A percentile compares a stretch with the other conserved stretches of the same genome.
Evolutionary conservation across 768 basidiomycete species (phyloP).

Genomic region (Mycena floridula): DNA sequence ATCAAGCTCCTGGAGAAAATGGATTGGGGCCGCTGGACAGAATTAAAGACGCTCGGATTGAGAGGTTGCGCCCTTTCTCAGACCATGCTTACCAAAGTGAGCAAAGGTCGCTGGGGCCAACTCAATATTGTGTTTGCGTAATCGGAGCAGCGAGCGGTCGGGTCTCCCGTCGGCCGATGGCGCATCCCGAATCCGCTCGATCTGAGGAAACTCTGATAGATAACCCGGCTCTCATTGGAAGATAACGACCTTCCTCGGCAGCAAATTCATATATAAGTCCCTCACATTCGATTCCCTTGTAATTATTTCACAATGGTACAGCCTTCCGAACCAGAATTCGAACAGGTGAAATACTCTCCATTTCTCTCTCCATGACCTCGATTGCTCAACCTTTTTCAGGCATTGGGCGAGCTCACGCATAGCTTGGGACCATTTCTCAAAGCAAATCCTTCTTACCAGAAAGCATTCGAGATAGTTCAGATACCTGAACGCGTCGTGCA

Average conservation of each 20-base stretch:
- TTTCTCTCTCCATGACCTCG: background rate
- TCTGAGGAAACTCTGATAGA: too few species aligned
- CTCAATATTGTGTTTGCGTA: too few species aligned
- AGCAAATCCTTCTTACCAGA: constrained; percentile 61
- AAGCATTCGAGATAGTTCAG: constrained; percentile 58
- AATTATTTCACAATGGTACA: too few species aligned
- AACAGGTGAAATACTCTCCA: constrained; percentile 22
- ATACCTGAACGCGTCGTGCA: constrained; percentile 51
- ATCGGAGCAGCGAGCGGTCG: too few species aligned
- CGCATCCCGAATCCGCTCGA: too few species aligned
- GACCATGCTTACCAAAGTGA: constrained; percentile 39
- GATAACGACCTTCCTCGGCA: too few species aligned
- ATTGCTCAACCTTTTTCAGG: constrained; percentile 26
- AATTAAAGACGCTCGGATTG: constrained; percentile 49
- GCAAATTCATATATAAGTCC: too few species aligned
- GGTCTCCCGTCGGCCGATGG: too few species aligned
- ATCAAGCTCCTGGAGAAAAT: constrained; percentile 39
- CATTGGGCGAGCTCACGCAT: constrained; percentile 56
- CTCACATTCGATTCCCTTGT: too few species aligned
- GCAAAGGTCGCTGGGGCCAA: constrained; percentile 62
- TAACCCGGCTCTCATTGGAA: too few species aligned
- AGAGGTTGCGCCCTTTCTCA: constrained; percentile 43
- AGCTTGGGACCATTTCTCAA: constrained; percentile 61
- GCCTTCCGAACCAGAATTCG: constrained; percentile 42
- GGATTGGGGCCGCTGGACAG: constrained; percentile 52